Percentiles rank a stretch among this genome's conserved stretches.
Conservation (phyloP, 345 rosid species). For the Jatropha curcas region DNA sequence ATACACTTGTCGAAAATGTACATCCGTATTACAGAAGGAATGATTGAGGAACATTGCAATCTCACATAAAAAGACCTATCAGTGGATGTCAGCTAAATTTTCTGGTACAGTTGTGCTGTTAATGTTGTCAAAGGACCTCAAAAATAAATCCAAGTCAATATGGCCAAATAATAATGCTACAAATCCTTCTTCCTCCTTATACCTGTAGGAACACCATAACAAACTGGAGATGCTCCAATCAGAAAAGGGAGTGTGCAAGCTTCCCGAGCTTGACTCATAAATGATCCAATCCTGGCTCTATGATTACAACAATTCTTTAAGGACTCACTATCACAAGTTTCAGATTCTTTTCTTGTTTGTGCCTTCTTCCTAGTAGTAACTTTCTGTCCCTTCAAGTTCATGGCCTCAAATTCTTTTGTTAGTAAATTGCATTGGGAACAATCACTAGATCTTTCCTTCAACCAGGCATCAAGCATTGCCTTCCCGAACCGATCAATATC, state of each 20-base stretch:
- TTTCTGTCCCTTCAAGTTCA: slow-evolving; percentile 38
- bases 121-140: too few relatives aligned
- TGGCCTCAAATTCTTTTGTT: slow-evolving; percentile 54
- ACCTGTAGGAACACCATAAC: slow-evolving; percentile 91
- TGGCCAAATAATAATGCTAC: slow-evolving; percentile 1
- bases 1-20: neutral
- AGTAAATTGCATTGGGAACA: slow-evolving; percentile 49
- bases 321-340: slow-evolving; percentile 19
- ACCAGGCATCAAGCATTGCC: slow-evolving; percentile 78
- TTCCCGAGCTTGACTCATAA: slow-evolving; percentile 74
- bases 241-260: slow-evolving; percentile 67
- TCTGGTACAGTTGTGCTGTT: neutral
- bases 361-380: slow-evolving; percentile 44
- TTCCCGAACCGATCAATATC: slow-evolving; percentile 89
- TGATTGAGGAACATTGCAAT: neutral
- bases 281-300: slow-evolving; percentile 66
- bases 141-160: neutral
- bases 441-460: slow-evolving; percentile 56
- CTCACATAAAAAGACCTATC: neutral
- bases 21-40: neutral
- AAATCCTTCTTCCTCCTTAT: slow-evolving; percentile 53
- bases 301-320: slow-evolving; percentile 41
- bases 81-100: neutral
- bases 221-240: slow-evolving; percentile 93
- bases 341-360: slow-evolving; percentile 37